phyloP scores from a whole-genome alignment of 2,329 filamentous ascomycete species.

The Colletotrichum simmondsii region DNA sequence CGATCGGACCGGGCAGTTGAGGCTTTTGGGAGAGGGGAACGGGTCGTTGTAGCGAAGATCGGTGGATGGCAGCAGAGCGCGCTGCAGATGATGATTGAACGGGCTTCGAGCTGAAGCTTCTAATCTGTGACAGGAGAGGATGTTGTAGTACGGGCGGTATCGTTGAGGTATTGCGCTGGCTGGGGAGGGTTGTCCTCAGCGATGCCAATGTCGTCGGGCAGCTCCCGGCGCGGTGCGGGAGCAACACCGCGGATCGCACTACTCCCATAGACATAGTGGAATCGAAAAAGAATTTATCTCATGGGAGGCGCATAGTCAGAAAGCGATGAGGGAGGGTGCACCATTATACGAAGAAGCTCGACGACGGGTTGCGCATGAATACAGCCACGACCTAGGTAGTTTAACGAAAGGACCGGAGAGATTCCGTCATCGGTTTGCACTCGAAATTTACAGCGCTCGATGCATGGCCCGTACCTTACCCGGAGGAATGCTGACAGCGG shows the following conservation, averaged over 20 bases:
- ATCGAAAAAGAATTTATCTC: slow-evolving; percentile 24
- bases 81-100: not conserved
- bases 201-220: slow-evolving; percentile 33
- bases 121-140: slow-evolving; percentile 18
- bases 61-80: not conserved
- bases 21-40: not conserved
- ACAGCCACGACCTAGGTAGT: not conserved
- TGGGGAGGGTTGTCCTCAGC: slow-evolving; percentile 32
- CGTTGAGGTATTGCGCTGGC: slow-evolving; percentile 27
- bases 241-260: slow-evolving; percentile 58
- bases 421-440: slow-evolving; percentile 29
- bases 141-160: slow-evolving; percentile 17
- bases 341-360: slow-evolving; percentile 25
- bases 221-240: slow-evolving; percentile 56
- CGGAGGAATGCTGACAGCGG: not conserved
- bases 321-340: slow-evolving; percentile 12
- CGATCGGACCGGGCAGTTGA: not conserved
- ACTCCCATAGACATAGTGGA: slow-evolving; percentile 50
- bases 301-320: slow-evolving; percentile 31
- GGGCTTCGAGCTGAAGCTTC: slow-evolving; percentile 6
- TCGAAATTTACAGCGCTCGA: slow-evolving; percentile 25
- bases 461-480: not conserved
- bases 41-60: not conserved
- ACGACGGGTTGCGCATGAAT: slow-evolving; percentile 13
- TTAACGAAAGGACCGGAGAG: not conserved